Conservation (phyloP, 2,329 filamentous ascomycete species). For the Albifimbria verrucaria region DNA sequence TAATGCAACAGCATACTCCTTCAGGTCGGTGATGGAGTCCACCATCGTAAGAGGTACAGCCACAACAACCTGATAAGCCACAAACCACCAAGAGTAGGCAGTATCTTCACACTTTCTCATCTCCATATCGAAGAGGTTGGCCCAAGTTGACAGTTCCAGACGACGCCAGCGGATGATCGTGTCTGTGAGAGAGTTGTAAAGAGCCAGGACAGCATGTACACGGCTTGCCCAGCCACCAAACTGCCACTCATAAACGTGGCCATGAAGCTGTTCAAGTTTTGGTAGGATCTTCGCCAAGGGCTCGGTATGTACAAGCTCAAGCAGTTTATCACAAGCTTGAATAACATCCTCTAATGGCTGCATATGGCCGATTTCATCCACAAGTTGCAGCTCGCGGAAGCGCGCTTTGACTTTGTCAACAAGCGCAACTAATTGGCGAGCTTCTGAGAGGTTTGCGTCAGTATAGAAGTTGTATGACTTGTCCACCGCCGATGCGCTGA, state of each 20-base stretch:
- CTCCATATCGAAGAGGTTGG: conserved; percentile 82
- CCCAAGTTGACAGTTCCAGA: conserved; percentile 89
- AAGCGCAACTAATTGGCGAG: conserved; percentile 67
- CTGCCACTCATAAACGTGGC: conserved; percentile 90
- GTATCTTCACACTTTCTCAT: conserved; percentile 70
- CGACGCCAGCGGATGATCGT: conserved; percentile 86
- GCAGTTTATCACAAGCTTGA: conserved; percentile 67
- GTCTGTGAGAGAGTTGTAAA: conserved; percentile 76
- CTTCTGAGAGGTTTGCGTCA: conserved; percentile 73
- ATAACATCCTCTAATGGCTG: conserved; percentile 77
- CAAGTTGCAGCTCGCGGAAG: conserved; percentile 67
- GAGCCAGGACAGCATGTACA: conserved; percentile 63
- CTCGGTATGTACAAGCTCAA: conserved; percentile 74
- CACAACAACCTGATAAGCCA: conserved; percentile 88
- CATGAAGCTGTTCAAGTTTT: conserved; percentile 83
- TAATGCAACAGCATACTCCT: conserved; percentile 63
- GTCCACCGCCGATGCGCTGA: conserved; percentile 34
- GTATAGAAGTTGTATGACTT: conserved; percentile 82
- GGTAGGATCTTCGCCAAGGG: conserved; percentile 84
- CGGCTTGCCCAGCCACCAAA: conserved; percentile 79
- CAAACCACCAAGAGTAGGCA: conserved; percentile 91
- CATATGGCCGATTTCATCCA: conserved; percentile 68
- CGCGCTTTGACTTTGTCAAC: conserved; percentile 66
- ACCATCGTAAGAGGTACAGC: conserved; percentile 68
- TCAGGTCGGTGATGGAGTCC: conserved; percentile 55